phyloP scores from a whole-genome alignment of 1,139 yeast species.

The Sugiyamaella pinicola region DNA sequence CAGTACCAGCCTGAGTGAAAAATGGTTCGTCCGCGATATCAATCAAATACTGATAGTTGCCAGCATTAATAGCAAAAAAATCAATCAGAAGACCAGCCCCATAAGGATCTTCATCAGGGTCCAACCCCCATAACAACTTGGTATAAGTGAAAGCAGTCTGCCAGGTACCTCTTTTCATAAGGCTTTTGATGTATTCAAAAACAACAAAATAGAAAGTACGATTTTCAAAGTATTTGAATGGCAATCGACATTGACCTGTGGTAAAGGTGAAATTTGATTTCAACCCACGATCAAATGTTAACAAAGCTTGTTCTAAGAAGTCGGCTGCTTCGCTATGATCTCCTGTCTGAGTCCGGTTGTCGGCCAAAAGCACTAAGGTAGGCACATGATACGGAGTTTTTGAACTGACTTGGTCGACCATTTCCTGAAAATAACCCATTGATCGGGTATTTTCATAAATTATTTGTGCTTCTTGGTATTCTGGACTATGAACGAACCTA shows the following conservation, averaged over 20 bases:
- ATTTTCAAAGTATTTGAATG: slow-evolving; percentile 73
- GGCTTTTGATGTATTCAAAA: slow-evolving; percentile 67
- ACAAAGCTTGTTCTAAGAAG: slow-evolving; percentile 71
- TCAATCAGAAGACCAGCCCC: slow-evolving; percentile 85
- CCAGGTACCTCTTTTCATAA: slow-evolving; percentile 78
- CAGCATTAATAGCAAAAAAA: slow-evolving; percentile 69
- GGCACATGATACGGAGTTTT: slow-evolving; percentile 74
- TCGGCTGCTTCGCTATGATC: slow-evolving; percentile 55
- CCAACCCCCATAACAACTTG: slow-evolving; percentile 65
- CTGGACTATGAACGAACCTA: slow-evolving; percentile 42
- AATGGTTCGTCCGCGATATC: slow-evolving; percentile 47
- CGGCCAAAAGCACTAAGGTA: slow-evolving; percentile 77
- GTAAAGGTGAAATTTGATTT: slow-evolving; percentile 51
- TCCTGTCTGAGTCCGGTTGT: slow-evolving; percentile 77
- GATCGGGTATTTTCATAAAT: slow-evolving; percentile 43
- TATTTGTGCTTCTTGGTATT: slow-evolving; percentile 39
- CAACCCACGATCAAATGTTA: slow-evolving; percentile 73
- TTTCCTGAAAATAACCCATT: slow-evolving; percentile 53
- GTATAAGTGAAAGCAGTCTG: slow-evolving; percentile 76
- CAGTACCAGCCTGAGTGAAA: slow-evolving; percentile 50
- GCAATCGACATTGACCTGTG: slow-evolving; percentile 65
- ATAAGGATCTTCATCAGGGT: slow-evolving; percentile 80
- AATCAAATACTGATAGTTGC: slow-evolving; percentile 63
- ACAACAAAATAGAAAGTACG: slow-evolving; percentile 75
- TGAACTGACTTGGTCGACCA: slow-evolving; percentile 48